Conservation (phyloP, 2,329 filamentous ascomycete species). For the Cladobotryum protrusum region DNA sequence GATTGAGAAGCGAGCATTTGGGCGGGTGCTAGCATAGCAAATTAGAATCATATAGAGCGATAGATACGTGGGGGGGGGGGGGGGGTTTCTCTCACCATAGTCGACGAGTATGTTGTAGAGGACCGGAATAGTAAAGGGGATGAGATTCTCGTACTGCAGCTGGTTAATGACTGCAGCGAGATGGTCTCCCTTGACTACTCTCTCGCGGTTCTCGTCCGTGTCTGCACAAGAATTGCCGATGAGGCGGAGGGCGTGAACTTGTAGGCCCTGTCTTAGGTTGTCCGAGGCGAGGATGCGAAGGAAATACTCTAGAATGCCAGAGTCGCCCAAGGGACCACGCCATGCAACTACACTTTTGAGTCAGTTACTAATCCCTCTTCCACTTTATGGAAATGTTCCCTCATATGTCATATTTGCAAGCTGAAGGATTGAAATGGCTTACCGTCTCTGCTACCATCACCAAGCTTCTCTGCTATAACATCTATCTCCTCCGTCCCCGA, state of each 20-base stretch:
- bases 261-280: conserved; percentile 36
- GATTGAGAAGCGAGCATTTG: conserved; percentile 50
- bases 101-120: conserved; percentile 58
- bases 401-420: not conserved
- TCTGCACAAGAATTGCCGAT: conserved; percentile 60
- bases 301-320: conserved; percentile 52
- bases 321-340: conserved; percentile 51
- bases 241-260: conserved; percentile 49
- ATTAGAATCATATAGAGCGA: not conserved
- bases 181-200: conserved; percentile 44
- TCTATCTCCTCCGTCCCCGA: conserved; percentile 38
- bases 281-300: conserved; percentile 38
- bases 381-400: not conserved
- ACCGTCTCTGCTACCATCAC: conserved; percentile 51
- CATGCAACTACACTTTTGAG: conserved; percentile 40
- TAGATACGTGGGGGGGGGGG: not conserved
- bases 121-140: conserved; percentile 51
- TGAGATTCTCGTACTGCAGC: conserved; percentile 40
- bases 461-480: conserved; percentile 44
- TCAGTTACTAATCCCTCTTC: not conserved
- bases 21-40: conserved; percentile 41
- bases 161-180: conserved; percentile 43
- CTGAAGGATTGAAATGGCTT: conserved; percentile 20
- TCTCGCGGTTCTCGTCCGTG: conserved; percentile 54
- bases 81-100: conserved; percentile 42